Evolutionary conservation across 2,329 filamentous ascomycete species (phyloP), one percentile per base, ranked within the genome.

Genomic region (Sarocladiaceae sp.): DNA sequence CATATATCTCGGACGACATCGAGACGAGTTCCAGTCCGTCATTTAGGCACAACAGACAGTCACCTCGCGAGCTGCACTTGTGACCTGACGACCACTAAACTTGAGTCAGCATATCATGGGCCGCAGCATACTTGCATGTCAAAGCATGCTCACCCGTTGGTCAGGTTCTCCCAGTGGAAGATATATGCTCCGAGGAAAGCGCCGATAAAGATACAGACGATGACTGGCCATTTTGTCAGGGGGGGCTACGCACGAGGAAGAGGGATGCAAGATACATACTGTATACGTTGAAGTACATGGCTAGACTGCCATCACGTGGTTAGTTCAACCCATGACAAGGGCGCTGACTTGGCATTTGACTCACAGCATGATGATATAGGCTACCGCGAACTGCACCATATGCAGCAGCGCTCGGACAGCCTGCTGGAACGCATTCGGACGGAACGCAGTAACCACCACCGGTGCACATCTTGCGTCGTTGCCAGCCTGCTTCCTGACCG

Each of bases 121-220:
- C 13, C 11, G 29, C 10, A n/a, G 16, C n/a, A 5, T 7, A 29
- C 12, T 18, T 15, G 31, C 5, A 23, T 10, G 4, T 12, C 7
- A 6, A 12, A 54, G 10, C 4, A 41, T n/a, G n/a, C 58, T 46
- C 53, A 63, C 58, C 51, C 49, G 4, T 56, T 49, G 6, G 56
- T 50, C 13, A 78, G 54, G 0, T 60, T 65, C 58, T 85, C 83
- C 83, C 85, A 90, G 23, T 80, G 76, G 58, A 88, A 91, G 47
- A 86, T 57, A 50, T 89, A 87, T 11, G 76, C 72, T 13, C 87
- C 88, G 4, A 90, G 46, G 51, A 79, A 88, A 1, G 83, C 79
- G 2, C 88, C 88, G 45, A 91, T 75, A 50, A 91, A 78, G 59
- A 93, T 88, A 53, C 80, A 87, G 47, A 91, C 82, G 60, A 93